Evolutionary conservation across 2,329 filamentous ascomycete species (phyloP), one percentile per base, ranked within the genome.

Genomic region (Curvularia lunata): DNA sequence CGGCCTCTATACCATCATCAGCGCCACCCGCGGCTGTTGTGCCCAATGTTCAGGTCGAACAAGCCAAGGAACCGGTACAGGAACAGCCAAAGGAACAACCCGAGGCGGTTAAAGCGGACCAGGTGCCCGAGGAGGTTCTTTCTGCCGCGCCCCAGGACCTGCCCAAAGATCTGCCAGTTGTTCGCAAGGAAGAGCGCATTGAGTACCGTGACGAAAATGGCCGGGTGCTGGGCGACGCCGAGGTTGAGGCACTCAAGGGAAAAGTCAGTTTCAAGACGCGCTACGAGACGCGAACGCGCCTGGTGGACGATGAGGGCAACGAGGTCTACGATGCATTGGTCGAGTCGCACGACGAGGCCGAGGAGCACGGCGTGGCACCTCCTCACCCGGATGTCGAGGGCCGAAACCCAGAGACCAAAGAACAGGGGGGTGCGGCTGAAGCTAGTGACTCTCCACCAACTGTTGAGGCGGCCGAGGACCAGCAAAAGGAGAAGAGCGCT

Each of bases 141-240:
- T 74, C 75, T 1, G 66, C 70, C 4, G 68, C 73, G 8, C 69
- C 74, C 2, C 52, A 66, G 40, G 66, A 53, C 1, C 48, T 60
- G 18, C 66, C 63, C 10, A 64, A 73, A 18, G 69, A 76, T 27
- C 56, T 71, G 9, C 73, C 73, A 21, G 59, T 78, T 66, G 77
- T 82, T 67, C 84, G 72, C 67, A 83, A 87, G 53, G 91, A 96
- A 78, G 91, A 97, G 79, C 89, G 88, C 66, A 82, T 98, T 46
- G 95, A 98, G 79, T 99, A 97, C 80, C 90, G 95, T 52, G 95
- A 98, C 76, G 91, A 97, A 77, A 84, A 96, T 68, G 95, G 95
- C 65, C 97, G 97, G 72, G 77, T 98, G 30, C 85, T 99, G 30
- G 82, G 94, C 71, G 87, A 90, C 53, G 90, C 92, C 71, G 86